Evolutionary conservation across 1,139 yeast species (phyloP), one percentile per base, ranked within the genome.

Genomic region (Geotrichum restrictum): DNA sequence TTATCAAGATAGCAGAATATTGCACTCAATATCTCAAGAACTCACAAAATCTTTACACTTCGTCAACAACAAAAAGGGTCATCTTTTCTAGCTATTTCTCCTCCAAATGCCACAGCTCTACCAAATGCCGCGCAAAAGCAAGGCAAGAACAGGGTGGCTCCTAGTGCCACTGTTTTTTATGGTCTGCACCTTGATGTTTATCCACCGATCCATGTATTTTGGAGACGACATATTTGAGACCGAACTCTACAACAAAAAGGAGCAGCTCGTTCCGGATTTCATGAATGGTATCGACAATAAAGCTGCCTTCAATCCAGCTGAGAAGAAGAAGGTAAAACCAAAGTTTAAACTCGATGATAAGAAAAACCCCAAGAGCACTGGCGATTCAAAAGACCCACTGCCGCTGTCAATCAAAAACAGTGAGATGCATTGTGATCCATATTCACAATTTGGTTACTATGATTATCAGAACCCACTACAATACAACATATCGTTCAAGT

Each of bases 401-500:
- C 29, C 38, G 19, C 34, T 10, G n/a, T 14, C 22, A 45, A 36
- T 3, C 14, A 22, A 14, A 29, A 38, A 21, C 2, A 33, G 41
- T 31, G 29, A 38, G 16, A 14, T 27, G 16, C 24, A 10, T 21
- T 56, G 59, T 27, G 56, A 56, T 44, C 55, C 56, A 8, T 56
- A 48, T 21, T 36, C 49, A 10, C 45, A 37, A 1, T 55, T 52
- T 11, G 59, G 59, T 2, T 55, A 50, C 48, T 55, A 45, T 21
- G 42, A 44, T 40, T 53, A 46, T 33, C 24, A 24, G 22, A 29
- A n/a, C 39, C 43, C 38, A n/a, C 39, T 29, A 34, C 37, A 24
- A 43, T 39, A 42, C 48, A 29, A 42, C 33, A 31, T 52, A 8
- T 31, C 34, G 18, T 55, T 47, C 42, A 45, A 31, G n/a, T 46